A percentile compares a stretch with the other conserved stretches of the same genome.
These are phyloP conservation scores for Wickerhamiella shivajii DNA, from an alignment of 805 yeast species.

Conservation along the genomic window DNA sequence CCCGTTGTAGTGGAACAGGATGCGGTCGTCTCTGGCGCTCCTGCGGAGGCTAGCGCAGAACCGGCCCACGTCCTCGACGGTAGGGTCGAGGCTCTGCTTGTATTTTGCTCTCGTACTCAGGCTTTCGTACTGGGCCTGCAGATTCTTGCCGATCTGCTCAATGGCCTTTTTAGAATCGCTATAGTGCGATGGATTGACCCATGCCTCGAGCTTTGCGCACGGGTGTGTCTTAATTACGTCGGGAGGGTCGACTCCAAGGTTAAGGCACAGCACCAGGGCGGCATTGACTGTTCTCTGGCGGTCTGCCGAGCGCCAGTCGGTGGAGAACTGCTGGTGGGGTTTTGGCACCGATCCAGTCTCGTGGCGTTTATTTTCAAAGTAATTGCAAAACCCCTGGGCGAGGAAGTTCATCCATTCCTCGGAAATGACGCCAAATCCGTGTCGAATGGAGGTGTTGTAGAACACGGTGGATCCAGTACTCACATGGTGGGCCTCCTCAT, in stretches of 20 bases:
- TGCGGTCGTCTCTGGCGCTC: slow-evolving; percentile 85
- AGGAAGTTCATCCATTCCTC: slow-evolving; percentile 18
- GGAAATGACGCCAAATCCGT: slow-evolving; percentile 33
- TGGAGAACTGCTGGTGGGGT: slow-evolving; percentile 26
- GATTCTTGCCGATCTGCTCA: slow-evolving; percentile 75
- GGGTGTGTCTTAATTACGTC: slow-evolving; percentile 88
- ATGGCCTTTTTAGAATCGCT: slow-evolving; percentile 82
- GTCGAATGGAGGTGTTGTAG: slow-evolving; percentile 32
- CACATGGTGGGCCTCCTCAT: too few species aligned
- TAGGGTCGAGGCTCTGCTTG: slow-evolving; percentile 84
- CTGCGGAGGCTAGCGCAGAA: slow-evolving; percentile 80
- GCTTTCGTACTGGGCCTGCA: slow-evolving; percentile 82
- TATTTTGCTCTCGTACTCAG: slow-evolving; percentile 75
- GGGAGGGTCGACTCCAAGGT: slow-evolving; percentile 94
- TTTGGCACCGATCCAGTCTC: slow-evolving; percentile 73
- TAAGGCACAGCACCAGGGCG: slow-evolving; percentile 77
- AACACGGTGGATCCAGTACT: slow-evolving; percentile 10
- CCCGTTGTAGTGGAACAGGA: slow-evolving; percentile 89
- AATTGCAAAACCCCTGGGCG: slow-evolving; percentile 51
- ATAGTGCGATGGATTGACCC: slow-evolving; percentile 76
- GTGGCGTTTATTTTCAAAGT: slow-evolving; percentile 85
- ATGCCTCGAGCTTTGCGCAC: slow-evolving; percentile 80
- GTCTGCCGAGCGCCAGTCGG: slow-evolving; percentile 88
- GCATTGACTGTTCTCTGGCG: slow-evolving; percentile 89
- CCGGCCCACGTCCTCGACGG: slow-evolving; percentile 87